Evolutionary conservation across 1,284 basidiomycete species (phyloP), one percentile per base, ranked within the genome.

Genomic region (Chiua sp.): DNA sequence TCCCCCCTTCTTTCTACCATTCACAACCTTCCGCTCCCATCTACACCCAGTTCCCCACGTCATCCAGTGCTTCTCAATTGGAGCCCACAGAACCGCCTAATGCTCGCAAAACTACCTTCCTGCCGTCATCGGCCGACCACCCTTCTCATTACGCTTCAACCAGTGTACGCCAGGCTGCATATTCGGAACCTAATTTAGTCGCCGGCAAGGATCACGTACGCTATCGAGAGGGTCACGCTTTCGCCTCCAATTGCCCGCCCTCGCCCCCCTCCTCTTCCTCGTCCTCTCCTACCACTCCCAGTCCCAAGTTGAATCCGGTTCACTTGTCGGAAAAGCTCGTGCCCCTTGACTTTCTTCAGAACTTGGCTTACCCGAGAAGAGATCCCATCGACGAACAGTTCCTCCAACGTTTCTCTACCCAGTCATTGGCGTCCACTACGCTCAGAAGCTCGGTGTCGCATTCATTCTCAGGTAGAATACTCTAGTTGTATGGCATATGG

Each of bases 301-400:
- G 73, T 47, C 75, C 75, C 56, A 60, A 69, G 59, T 53, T 74
- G 57, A 59, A 62, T 54, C 61, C 71, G 39, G 53, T 66, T 64
- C 65, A 71, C 57, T 61, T 68, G 50, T 68, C 73, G 5, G 77
- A 73, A 53, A 76, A 80, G 51, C 78, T 88, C 3, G 87, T 88
- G 7, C 86, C 86, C 22, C 77, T 88, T 32, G 85, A 87, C 68
- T 80, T 84, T 58, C 82, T 88, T 16, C 80, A 85, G 69, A 80
- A 75, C 55, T 75, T 80, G 22, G 73, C 82, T 18, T 79, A 76
- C 42, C 80, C 80, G 33, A 76, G 80, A 62, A 80, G 86, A 42
- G 80, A 88, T 63, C 87, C 87, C 49, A 77, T 78, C 7, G 86
- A 88, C 65, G 83, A 86, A 63, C 81, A 83, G 62, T 74, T 86